A percentile compares a stretch with the other conserved stretches of the same genome.
phyloP scores from a whole-genome alignment of 176 grass and related monocot species.

The Guadua angustifolia region DNA sequence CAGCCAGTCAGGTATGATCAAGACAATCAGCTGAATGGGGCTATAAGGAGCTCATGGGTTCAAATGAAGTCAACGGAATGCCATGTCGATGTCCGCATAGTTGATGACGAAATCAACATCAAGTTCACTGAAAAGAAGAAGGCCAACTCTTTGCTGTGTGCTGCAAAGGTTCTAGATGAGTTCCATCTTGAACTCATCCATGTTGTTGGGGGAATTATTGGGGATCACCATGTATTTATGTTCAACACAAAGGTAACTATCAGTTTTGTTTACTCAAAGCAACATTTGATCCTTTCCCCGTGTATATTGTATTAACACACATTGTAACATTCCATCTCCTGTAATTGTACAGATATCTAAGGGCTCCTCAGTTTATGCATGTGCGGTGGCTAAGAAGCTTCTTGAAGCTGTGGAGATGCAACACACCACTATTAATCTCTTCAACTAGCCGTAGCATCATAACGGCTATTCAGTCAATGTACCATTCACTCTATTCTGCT shows the following conservation, averaged over 20 bases:
- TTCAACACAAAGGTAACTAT: constrained; percentile 76
- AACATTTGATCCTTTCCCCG: background rate
- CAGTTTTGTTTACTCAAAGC: constrained; percentile 20
- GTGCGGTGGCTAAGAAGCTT: constrained; percentile 64
- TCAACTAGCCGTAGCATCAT: constrained; percentile 21
- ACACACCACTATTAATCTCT: constrained; percentile 18
- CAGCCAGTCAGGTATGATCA: constrained; percentile 51
- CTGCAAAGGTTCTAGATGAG: constrained; percentile 64
- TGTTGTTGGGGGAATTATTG: constrained; percentile 65
- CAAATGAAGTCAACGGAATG: constrained; percentile 73
- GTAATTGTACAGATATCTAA: constrained; percentile 59
- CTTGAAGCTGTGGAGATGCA: constrained; percentile 64
- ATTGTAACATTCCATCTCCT: constrained; percentile 25
- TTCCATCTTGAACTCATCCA: constrained; percentile 69
- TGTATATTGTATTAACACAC: background rate
- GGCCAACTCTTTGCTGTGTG: constrained; percentile 65
- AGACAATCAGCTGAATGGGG: constrained; percentile 49
- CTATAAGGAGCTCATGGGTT: constrained; percentile 71
- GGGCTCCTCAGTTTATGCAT: constrained; percentile 63
- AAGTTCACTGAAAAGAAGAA: constrained; percentile 76
- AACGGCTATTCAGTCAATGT: constrained; percentile 5
- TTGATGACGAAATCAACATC: constrained; percentile 80
- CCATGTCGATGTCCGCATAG: constrained; percentile 65
- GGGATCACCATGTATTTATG: constrained; percentile 77
- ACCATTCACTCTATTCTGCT: background rate